These are phyloP conservation scores for Circinella minor DNA, from an alignment of 371 early-diverging fungal species.

Conservation along the genomic window DNA sequence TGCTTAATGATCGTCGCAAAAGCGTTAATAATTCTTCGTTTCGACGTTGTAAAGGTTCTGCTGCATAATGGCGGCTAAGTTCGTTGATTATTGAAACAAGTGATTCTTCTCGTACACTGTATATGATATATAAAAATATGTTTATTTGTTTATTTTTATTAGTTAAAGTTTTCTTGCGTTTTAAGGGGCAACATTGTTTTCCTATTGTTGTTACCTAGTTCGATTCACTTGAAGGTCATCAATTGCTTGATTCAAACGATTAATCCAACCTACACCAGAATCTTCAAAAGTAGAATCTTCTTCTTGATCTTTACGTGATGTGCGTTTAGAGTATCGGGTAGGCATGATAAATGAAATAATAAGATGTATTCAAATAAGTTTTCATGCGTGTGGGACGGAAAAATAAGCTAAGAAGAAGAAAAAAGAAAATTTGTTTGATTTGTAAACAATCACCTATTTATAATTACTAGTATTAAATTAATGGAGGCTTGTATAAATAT, in stretches of 20 bases:
- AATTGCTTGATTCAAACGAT: conserved; percentile 38
- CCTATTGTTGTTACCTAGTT: conserved; percentile 30
- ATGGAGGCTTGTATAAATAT: too few relatives aligned
- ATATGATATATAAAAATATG: not conserved
- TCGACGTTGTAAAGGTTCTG: conserved; percentile 32
- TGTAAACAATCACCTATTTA: too few relatives aligned
- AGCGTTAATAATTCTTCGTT: conserved; percentile 53
- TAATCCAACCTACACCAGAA: conserved; percentile 27
- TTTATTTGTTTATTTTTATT: too few relatives aligned
- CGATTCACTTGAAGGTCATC: conserved; percentile 41
- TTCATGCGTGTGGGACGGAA: not conserved
- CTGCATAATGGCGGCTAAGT: conserved; percentile 37
- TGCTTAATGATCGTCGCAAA: conserved; percentile 60
- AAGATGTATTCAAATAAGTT: not conserved
- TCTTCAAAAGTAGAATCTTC: conserved; percentile 1
- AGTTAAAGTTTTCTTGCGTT: not conserved
- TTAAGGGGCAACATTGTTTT: not conserved
- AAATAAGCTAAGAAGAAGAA: not conserved
- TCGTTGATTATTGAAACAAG: conserved; percentile 26
- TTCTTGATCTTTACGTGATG: conserved; percentile 11
- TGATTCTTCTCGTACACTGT: conserved; percentile 43
- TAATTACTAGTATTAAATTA: too few relatives aligned
- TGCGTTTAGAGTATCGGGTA: conserved; percentile 8
- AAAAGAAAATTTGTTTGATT: not conserved
- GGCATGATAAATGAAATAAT: conserved; percentile 4